phyloP scores from a whole-genome alignment of 2,329 filamentous ascomycete genomes.

The Fusarium sulawesiense region DNA sequence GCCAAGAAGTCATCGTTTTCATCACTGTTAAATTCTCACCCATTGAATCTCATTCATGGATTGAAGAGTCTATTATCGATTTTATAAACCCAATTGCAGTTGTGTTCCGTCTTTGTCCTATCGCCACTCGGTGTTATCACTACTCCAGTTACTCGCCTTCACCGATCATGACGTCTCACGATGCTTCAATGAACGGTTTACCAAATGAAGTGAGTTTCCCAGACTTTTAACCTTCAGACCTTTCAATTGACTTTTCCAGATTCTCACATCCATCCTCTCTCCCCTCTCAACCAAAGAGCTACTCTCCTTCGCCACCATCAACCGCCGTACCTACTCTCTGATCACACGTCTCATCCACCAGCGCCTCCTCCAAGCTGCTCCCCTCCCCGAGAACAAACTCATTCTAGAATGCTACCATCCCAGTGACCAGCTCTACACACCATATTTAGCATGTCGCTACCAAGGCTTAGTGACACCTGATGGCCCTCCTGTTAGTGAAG shows the following conservation, averaged over 20 bases:
- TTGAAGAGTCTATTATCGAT: rapidly evolving
- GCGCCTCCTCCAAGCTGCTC: slow-evolving; percentile 62
- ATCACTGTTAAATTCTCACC: neutral
- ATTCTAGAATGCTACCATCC: slow-evolving; percentile 85
- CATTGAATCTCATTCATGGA: too few relatives aligned
- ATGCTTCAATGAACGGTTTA: slow-evolving; percentile 20
- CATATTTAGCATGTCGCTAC: slow-evolving; percentile 74
- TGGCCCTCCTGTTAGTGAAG: slow-evolving; percentile 10
- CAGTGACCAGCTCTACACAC: slow-evolving; percentile 73
- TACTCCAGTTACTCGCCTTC: neutral
- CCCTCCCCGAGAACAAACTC: slow-evolving; percentile 62
- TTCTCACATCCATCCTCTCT: slow-evolving; percentile 49
- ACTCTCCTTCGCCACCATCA: slow-evolving; percentile 68
- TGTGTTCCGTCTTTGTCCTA: neutral
- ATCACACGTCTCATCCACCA: slow-evolving; percentile 72
- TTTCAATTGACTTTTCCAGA: slow-evolving; percentile 8
- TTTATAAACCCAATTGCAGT: neutral
- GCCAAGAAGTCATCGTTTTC: neutral
- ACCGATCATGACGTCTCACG: slow-evolving; percentile 18
- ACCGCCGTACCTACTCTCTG: slow-evolving; percentile 71
- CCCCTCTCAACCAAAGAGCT: slow-evolving; percentile 62
- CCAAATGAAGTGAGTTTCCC: slow-evolving; percentile 31
- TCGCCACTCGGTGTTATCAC: slow-evolving; percentile 1
- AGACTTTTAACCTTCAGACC: neutral
- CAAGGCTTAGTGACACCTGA: slow-evolving; percentile 62